phyloP scores from a whole-genome alignment of 2,329 filamentous ascomycete genomes.

The Aspergillus flavus region DNA sequence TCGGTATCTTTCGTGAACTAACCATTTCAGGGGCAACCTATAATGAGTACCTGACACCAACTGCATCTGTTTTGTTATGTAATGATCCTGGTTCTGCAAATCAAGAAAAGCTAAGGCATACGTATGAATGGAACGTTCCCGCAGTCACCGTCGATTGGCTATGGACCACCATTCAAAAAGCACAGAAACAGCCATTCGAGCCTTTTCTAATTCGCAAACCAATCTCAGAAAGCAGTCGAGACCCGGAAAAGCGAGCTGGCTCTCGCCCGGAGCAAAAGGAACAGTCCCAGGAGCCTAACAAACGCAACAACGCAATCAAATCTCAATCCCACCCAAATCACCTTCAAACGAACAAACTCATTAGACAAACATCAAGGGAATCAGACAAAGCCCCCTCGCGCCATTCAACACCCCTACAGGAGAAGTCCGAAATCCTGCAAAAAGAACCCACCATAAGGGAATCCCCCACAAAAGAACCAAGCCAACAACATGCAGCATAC shows the following conservation, averaged over 20 bases:
- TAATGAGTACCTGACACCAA: conserved; percentile 72
- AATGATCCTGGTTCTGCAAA: conserved; percentile 55
- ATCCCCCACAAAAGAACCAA: conserved; percentile 1
- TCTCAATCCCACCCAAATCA: neutral
- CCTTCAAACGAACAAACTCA: neutral
- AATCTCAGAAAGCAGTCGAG: conserved; percentile 24
- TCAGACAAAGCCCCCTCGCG: neutral
- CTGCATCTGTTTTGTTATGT: conserved; percentile 78
- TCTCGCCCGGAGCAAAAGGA: conserved; percentile 21
- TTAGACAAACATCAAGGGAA: neutral
- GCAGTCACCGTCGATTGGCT: conserved; percentile 84
- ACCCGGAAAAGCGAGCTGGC: conserved; percentile 21
- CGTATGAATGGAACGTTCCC: conserved; percentile 73
- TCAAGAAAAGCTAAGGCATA: conserved; percentile 77
- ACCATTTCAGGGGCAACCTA: conserved; percentile 67
- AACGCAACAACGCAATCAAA: conserved; percentile 9
- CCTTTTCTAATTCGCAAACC: conserved; percentile 45
- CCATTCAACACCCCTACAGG: neutral
- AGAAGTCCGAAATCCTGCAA: neutral
- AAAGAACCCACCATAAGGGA: neutral
- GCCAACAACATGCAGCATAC: neutral
- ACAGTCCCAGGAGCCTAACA: conserved; percentile 8
- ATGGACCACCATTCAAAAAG: conserved; percentile 70
- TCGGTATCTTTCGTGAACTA: conserved; percentile 19
- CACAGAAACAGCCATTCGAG: conserved; percentile 52